Evolutionary conservation across 1,139 yeast species (phyloP), one percentile per base, ranked within the genome.

Genomic region (Protomyces lactucae-debilis): DNA sequence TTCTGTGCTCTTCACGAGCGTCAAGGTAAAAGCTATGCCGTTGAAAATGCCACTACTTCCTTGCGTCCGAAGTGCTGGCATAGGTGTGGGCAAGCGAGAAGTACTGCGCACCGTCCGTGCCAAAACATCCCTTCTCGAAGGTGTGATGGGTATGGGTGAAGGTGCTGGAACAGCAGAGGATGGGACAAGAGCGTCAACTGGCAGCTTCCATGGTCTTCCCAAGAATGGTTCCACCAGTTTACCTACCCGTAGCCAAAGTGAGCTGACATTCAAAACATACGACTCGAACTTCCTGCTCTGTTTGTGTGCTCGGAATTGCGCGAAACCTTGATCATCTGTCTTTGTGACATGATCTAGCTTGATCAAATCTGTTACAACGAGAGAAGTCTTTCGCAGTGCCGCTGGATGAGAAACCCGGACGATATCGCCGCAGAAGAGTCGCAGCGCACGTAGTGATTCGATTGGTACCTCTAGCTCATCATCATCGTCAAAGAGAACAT

Each of bases 21-120:
- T 60, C 28, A 60, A 51, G 18, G 59, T 37, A 12, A 60, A 39
- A 3, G 64, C 64, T 16, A 60, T 21, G 6, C 55, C 55, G 43
- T 32, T 18, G 36, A 60, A 60, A 8, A 46, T 10, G n/a, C 55
- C 60, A 23, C 18, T 28, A 3, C 43, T 18, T 14, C 40, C 48
- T 23, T 46, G 28, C n/a, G 64, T 46, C 6, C 37, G 35, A 28
- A 3, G 32, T 35, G 60, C 46, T 9, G 60, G 55, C 14, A 60
- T 52, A 10, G 36, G 32, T 18, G 59, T 25, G 4, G 23, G n/a
- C 16, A 45, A 10, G 12, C 55, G 18, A 1, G 48, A 10, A 16
- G 23, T 43, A 43, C 48, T 43, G 48, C 25, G 48, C 21, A 21
- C 48, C 21, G 25, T 9, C 6, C 48, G 48, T 6, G 18, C 21